Percentiles rank a stretch among this genome's conserved stretches.
Evolutionary conservation across 108 stramenopile species (phyloP).

Genomic region (Nitzschia inconspicua): DNA sequence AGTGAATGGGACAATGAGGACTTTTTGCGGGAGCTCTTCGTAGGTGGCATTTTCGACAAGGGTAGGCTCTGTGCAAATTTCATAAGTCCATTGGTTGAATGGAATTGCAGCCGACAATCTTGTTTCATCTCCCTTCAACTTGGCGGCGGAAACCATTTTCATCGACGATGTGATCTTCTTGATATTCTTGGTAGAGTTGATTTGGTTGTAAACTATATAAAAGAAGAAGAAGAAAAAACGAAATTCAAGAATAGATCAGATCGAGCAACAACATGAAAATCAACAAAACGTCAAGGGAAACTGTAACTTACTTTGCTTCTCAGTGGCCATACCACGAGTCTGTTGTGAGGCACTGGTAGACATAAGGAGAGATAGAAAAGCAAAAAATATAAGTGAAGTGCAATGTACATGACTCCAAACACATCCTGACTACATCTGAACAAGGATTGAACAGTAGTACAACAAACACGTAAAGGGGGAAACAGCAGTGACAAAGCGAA

Average conservation of each 20-base stretch:
- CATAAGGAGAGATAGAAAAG: too few relatives aligned
- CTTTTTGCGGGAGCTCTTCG: constrained; percentile 87
- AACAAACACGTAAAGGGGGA: too few relatives aligned
- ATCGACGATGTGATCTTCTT: constrained; percentile 99
- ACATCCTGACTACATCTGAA: too few relatives aligned
- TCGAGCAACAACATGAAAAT: neutral
- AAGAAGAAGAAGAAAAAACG: constrained; percentile 6
- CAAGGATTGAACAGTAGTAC: too few relatives aligned
- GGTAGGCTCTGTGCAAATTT: constrained; percentile 49
- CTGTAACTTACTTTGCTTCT: neutral
- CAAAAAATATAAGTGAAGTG: too few relatives aligned
- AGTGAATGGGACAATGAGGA: constrained; percentile 88
- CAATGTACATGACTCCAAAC: too few relatives aligned
- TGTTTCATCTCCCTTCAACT: constrained; percentile 97
- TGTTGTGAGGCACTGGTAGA: constrained; percentile 35
- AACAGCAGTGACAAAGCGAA: too few relatives aligned
- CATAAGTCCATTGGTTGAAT: constrained; percentile 80
- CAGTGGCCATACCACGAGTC: constrained; percentile 11
- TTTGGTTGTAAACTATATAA: constrained; percentile 85
- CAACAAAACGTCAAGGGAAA: neutral
- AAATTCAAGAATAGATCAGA: neutral
- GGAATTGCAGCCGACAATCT: constrained; percentile 65
- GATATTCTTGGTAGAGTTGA: constrained; percentile 98
- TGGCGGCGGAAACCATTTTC: constrained; percentile 99
- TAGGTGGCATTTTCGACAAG: constrained; percentile 66